Percentiles rank a stretch among this genome's conserved stretches.
Evolutionary conservation across 768 basidiomycete species (phyloP).

Genomic region (Trametes punicea): DNA sequence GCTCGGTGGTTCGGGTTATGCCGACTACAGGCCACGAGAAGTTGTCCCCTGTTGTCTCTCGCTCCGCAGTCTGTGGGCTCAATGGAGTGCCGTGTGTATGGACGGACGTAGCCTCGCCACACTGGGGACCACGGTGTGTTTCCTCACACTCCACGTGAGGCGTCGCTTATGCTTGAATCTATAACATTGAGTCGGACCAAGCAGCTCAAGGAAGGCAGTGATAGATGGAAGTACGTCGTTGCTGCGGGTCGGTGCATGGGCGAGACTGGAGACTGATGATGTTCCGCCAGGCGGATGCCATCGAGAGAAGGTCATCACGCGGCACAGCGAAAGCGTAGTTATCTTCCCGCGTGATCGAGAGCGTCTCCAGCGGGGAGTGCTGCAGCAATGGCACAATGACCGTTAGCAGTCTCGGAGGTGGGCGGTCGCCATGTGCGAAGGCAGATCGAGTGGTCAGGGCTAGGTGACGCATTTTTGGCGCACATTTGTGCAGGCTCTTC

Average conservation of each 20-base stretch:
- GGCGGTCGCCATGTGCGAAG: not conserved
- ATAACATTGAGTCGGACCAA: too few relatives aligned
- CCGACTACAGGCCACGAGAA: constrained; percentile 1
- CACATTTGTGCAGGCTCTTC: not conserved
- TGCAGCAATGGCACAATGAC: not conserved
- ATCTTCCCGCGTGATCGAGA: not conserved
- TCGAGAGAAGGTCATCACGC: constrained; percentile 1
- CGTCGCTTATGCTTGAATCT: too few relatives aligned
- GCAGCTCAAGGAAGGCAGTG: not conserved
- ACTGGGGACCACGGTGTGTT: too few relatives aligned
- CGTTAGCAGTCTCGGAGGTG: not conserved
- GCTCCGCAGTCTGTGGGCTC: too few relatives aligned
- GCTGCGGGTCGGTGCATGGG: not conserved
- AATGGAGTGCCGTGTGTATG: too few relatives aligned
- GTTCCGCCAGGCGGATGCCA: not conserved
- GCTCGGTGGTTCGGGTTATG: not conserved
- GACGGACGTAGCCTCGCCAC: too few relatives aligned
- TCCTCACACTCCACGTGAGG: too few relatives aligned
- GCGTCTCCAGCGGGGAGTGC: not conserved
- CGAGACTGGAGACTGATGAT: not conserved
- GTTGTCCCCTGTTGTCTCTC: not conserved
- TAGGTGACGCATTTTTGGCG: not conserved
- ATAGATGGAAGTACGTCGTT: not conserved
- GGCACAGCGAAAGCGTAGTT: constrained; percentile 6
- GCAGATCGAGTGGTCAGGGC: constrained; percentile 3